A percentile compares a stretch with the other conserved stretches of the same genome.
Conservation (phyloP, 768 basidiomycete genomes). For the Thelephora ganbajun region DNA sequence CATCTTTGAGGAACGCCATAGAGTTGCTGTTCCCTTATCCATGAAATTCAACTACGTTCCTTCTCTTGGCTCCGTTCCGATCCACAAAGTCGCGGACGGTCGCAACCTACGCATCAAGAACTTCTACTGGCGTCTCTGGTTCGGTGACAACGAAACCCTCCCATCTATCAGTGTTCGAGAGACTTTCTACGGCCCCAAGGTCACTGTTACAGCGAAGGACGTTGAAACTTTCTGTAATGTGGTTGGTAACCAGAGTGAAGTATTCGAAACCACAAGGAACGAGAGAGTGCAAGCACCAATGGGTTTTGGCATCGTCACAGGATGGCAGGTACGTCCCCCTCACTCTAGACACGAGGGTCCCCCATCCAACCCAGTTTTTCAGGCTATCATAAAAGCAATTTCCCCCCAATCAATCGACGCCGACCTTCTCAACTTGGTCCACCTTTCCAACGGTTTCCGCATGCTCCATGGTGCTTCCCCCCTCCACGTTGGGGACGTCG, state of each 20-base stretch:
- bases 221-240: slow-evolving; percentile 87
- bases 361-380: slow-evolving; percentile 5
- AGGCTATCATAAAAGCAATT: slow-evolving; percentile 99
- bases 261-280: slow-evolving; percentile 69
- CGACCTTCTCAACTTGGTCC: slow-evolving; percentile 89
- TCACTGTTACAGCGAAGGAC: slow-evolving; percentile 59
- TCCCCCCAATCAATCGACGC: slow-evolving; percentile 89
- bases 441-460: slow-evolving; percentile 94
- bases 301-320: slow-evolving; percentile 97
- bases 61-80: slow-evolving; percentile 77
- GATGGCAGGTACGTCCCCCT: slow-evolving; percentile 73
- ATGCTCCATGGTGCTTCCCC: slow-evolving; percentile 66
- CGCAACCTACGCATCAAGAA: slow-evolving; percentile 88
- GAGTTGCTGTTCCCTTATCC: slow-evolving; percentile 60
- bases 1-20: slow-evolving; percentile 73
- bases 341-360: too few species aligned
- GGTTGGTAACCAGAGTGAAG: slow-evolving; percentile 85
- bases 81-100: slow-evolving; percentile 75
- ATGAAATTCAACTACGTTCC: slow-evolving; percentile 83
- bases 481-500: slow-evolving; percentile 75
- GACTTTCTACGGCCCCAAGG: slow-evolving; percentile 78
- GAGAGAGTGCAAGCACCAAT: slow-evolving; percentile 77
- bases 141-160: slow-evolving; percentile 69
- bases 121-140: slow-evolving; percentile 99
- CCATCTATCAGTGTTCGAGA: slow-evolving; percentile 71